These are phyloP conservation scores for Phialophora tarda DNA, from an alignment of 2,329 filamentous ascomycete genomes.

Conservation along the genomic window DNA sequence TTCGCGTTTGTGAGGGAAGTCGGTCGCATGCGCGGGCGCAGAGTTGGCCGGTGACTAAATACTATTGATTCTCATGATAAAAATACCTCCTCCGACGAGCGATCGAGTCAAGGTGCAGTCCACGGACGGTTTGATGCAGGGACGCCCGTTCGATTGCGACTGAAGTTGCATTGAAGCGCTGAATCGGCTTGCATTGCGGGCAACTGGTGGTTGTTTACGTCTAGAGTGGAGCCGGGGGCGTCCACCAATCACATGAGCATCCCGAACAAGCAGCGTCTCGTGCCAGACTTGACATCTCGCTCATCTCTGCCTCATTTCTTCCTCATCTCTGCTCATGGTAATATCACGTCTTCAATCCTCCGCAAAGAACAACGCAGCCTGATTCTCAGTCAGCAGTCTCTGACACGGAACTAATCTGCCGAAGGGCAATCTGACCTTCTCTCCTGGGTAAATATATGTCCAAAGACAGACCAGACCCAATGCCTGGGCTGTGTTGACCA, in stretches of 20 bases:
- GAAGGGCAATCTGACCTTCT: background rate
- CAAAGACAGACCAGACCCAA: conserved; percentile 9
- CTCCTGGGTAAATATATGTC: background rate
- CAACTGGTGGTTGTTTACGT: conserved; percentile 16
- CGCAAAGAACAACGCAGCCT: background rate
- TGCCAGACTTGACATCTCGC: background rate
- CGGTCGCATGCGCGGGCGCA: conserved; percentile 24
- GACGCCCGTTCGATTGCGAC: background rate
- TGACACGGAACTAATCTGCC: background rate
- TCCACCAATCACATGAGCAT: conserved; percentile 1
- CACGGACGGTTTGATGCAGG: background rate
- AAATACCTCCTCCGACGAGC: conserved; percentile 22
- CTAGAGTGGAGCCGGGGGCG: background rate
- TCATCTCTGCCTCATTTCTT: background rate
- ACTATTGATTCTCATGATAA: conserved; percentile 25
- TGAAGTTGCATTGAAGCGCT: conserved; percentile 11
- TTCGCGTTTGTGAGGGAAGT: conserved; percentile 25
- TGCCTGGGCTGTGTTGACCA: conserved; percentile 11
- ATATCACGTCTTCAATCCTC: background rate
- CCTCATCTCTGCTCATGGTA: background rate
- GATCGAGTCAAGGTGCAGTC: conserved; percentile 12
- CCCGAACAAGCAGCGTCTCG: background rate
- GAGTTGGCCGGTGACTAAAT: conserved; percentile 8
- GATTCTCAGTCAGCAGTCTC: background rate
- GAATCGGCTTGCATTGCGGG: conserved; percentile 14